phyloP scores from a whole-genome alignment of 441 rosid genomes.

The Viola pubescens region DNA sequence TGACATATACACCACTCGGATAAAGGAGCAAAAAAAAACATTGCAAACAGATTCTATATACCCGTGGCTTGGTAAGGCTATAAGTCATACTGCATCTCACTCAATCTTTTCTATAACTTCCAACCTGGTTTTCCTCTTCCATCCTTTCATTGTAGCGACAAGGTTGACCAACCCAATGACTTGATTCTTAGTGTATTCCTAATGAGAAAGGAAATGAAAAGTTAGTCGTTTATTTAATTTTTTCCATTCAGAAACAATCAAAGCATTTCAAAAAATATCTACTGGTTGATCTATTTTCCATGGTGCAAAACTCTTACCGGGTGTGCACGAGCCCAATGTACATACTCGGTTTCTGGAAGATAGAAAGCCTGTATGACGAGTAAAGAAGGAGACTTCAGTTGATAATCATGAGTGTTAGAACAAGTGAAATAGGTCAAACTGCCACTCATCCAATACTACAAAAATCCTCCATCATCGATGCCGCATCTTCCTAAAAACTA shows the following conservation, averaged over 20 bases:
- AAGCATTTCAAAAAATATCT: neutral
- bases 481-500: neutral
- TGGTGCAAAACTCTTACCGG: constrained; percentile 45
- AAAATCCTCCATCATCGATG: neutral
- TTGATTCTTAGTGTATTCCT: constrained; percentile 81
- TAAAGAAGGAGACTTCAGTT: constrained; percentile 5
- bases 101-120: constrained; percentile 88
- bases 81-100: constrained; percentile 23
- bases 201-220: constrained; percentile 9
- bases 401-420: neutral
- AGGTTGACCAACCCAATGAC: constrained; percentile 73
- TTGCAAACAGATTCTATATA: constrained; percentile 6
- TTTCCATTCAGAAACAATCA: neutral
- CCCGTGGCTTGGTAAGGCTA: constrained; percentile 21
- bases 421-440: neutral
- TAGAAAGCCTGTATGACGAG: constrained; percentile 62
- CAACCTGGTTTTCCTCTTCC: constrained; percentile 90
- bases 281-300: constrained; percentile 1
- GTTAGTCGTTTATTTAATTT: no score
- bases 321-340: constrained; percentile 92
- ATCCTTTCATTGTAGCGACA: constrained; percentile 86
- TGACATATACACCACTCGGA: constrained; percentile 29
- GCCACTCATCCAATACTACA: neutral
- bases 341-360: constrained; percentile 90
- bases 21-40: neutral